phyloP scores from a whole-genome alignment of 1,284 basidiomycete genomes.

The Cystobasidium sp. region DNA sequence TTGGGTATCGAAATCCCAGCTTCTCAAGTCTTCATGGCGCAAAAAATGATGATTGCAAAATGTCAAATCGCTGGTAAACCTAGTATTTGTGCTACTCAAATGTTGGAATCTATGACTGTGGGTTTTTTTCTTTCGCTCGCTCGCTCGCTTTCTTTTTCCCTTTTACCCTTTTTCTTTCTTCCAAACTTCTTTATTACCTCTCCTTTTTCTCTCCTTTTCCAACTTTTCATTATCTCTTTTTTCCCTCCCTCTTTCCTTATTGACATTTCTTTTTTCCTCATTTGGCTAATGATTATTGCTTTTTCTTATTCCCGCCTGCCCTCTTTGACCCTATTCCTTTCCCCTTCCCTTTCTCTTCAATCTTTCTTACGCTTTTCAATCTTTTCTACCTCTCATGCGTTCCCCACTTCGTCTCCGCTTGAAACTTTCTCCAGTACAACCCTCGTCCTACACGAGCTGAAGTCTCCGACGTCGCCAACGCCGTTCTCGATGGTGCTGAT shows the following conservation, averaged over 20 bases:
- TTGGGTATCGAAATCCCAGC: slow-evolving; percentile 98
- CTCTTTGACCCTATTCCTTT: slow-evolving; percentile 47
- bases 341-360: background rate
- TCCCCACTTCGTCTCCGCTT: too few relatives aligned
- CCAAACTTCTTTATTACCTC: background rate
- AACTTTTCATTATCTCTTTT: background rate
- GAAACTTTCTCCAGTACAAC: slow-evolving; percentile 66
- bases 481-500: slow-evolving; percentile 93
- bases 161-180: too few relatives aligned
- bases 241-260: too few relatives aligned
- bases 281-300: background rate
- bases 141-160: too few relatives aligned
- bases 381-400: too few relatives aligned
- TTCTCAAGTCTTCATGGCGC: slow-evolving; percentile 94
- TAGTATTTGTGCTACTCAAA: slow-evolving; percentile 98
- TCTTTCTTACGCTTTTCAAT: too few relatives aligned
- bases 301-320: background rate
- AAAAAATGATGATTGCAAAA: slow-evolving; percentile 99
- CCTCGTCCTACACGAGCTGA: slow-evolving; percentile 95
- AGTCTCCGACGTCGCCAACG: slow-evolving; percentile 96
- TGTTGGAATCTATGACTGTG: slow-evolving; percentile 99
- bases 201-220: background rate
- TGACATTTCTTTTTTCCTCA: background rate
- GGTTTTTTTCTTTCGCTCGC: slow-evolving; percentile 51
- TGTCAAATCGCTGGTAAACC: slow-evolving; percentile 97